Conservation (phyloP, 257 asterid species). For the Plectranthus barbatus region DNA sequence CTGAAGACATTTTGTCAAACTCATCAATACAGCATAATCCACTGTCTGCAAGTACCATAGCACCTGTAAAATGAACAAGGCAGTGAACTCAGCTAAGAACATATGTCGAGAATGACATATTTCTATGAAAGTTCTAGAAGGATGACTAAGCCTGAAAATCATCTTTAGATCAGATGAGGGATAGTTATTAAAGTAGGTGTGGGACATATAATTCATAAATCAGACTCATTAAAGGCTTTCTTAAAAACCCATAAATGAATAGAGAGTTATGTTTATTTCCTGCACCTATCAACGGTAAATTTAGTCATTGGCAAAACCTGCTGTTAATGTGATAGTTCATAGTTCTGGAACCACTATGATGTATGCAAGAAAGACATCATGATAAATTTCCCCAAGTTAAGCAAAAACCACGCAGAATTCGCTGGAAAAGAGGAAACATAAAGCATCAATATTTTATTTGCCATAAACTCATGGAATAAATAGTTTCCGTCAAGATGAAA, state of each 20-base stretch:
- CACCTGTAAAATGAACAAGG: conserved; percentile 45
- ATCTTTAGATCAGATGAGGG: neutral
- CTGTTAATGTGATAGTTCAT: too few species aligned
- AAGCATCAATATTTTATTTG: neutral
- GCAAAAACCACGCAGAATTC: neutral
- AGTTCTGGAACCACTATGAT: neutral
- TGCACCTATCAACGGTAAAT: neutral
- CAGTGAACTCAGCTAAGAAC: conserved; percentile 5
- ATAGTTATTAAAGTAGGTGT: neutral
- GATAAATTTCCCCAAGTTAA: neutral
- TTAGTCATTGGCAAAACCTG: neutral
- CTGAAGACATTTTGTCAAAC: conserved; percentile 96
- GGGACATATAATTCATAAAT: neutral
- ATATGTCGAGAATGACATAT: neutral
- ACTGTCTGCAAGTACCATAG: conserved; percentile 98
- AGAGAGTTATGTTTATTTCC: neutral
- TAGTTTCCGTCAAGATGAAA: neutral
- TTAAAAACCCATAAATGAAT: conserved; percentile 4
- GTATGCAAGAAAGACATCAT: too few species aligned
- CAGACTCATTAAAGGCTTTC: neutral
- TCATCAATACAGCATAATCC: conserved; percentile 97
- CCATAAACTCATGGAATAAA: neutral
- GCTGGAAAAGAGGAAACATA: neutral
- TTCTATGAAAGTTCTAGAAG: neutral
- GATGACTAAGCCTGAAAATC: neutral